Conservation (phyloP, 2,329 filamentous ascomycete species). For the Nemania sp. region DNA sequence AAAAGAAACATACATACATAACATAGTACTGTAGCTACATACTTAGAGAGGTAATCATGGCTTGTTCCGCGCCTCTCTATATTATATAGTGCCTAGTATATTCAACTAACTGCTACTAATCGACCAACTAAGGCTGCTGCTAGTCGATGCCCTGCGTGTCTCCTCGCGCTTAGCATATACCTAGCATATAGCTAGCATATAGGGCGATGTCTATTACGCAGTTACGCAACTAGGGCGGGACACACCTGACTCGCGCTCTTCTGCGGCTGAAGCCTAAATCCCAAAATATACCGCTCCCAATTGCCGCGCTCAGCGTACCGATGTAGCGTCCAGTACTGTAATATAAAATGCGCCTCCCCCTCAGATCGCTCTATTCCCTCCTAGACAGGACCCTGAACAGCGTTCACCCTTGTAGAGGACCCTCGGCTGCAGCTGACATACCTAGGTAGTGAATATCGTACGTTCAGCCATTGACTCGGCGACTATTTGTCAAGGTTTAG, state of each 20-base stretch:
- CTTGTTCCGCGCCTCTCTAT: too few relatives aligned
- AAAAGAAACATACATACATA: too few relatives aligned
- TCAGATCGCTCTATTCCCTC: neutral
- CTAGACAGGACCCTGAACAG: neutral
- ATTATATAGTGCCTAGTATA: neutral
- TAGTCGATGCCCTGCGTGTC: neutral
- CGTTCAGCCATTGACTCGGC: neutral
- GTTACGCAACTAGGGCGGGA: neutral
- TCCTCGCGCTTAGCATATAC: neutral
- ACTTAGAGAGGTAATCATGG: too few relatives aligned
- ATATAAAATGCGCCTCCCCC: neutral
- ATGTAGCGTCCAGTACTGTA: neutral
- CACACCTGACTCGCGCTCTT: neutral
- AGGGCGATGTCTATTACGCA: neutral
- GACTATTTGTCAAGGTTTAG: conserved; percentile 18
- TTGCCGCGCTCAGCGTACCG: neutral
- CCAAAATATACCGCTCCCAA: neutral
- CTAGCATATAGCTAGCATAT: neutral
- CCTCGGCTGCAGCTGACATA: neutral
- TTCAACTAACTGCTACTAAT: neutral
- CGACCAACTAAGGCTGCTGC: neutral
- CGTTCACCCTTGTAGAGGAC: neutral
- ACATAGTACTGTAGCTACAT: too few relatives aligned
- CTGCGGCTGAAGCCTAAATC: neutral
- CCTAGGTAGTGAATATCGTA: neutral